Evolutionary conservation across 345 rosid genomes (phyloP).

Genomic region (Eucalyptus regnans): DNA sequence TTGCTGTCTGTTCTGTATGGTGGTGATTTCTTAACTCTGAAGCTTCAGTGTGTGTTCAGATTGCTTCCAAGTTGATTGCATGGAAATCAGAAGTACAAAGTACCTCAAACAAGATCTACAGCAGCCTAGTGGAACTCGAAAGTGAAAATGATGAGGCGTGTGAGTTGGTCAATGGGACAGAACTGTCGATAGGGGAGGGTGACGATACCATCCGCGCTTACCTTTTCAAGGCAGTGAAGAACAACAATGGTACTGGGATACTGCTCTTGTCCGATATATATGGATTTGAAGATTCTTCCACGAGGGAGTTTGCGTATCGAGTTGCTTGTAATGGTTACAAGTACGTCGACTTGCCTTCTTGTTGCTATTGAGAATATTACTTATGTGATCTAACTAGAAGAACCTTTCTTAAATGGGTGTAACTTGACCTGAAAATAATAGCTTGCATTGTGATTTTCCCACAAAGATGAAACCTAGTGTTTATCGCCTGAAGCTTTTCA

Average conservation of each 20-base stretch:
- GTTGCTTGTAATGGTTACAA: conserved; percentile 89
- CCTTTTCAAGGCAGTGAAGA: conserved; percentile 74
- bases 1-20: not conserved
- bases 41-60: conserved; percentile 47
- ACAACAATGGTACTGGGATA: conserved; percentile 67
- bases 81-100: not conserved
- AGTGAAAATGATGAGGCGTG: conserved; percentile 56
- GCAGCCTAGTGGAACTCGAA: conserved; percentile 25
- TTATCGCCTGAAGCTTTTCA: not conserved
- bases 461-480: not conserved
- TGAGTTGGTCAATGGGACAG: conserved; percentile 62
- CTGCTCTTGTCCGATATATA: conserved; percentile 66
- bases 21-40: conserved; percentile 11
- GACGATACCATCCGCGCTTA: conserved; percentile 45
- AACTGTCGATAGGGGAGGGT: conserved; percentile 48
- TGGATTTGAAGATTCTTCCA: conserved; percentile 76
- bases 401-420: not conserved
- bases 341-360: conserved; percentile 20
- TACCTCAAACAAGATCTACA: not conserved
- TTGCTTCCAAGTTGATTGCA: conserved; percentile 9
- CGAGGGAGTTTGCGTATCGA: conserved; percentile 79
- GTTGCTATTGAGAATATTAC: not conserved
- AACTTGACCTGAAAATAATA: not conserved
- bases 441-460: not conserved
- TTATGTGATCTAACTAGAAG: not conserved